Evolutionary conservation across 2,329 filamentous ascomycete species (phyloP).

Genomic region (Sclerotinia trifoliorum): DNA sequence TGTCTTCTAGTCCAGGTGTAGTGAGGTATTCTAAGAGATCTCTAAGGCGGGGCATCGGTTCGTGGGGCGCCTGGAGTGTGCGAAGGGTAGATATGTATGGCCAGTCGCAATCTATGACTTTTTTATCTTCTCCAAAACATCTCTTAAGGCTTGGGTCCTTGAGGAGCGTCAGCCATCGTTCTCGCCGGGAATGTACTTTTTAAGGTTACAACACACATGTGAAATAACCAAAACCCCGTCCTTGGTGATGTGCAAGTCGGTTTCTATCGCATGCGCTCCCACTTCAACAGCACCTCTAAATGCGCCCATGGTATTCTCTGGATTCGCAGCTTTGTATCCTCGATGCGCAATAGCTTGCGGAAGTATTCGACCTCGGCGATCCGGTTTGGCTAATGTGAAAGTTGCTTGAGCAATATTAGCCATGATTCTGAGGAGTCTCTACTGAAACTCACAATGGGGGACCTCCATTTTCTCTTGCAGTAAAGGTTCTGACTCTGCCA

Average conservation of each 20-base stretch:
- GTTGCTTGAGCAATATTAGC: slow-evolving; percentile 30
- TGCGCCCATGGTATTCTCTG: slow-evolving; percentile 83
- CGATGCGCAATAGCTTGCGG: slow-evolving; percentile 77
- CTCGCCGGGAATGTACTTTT: slow-evolving; percentile 11
- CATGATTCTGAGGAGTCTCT: not conserved
- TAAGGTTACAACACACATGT: slow-evolving; percentile 54
- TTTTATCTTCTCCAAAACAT: slow-evolving; percentile 74
- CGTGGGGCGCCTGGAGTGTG: slow-evolving; percentile 65
- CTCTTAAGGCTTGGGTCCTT: slow-evolving; percentile 75
- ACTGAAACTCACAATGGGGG: slow-evolving; percentile 17
- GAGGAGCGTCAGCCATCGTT: slow-evolving; percentile 16
- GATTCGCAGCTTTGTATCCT: slow-evolving; percentile 72
- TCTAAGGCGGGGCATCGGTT: slow-evolving; percentile 68
- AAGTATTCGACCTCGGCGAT: slow-evolving; percentile 30
- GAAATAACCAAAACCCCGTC: slow-evolving; percentile 84
- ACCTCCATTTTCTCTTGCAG: slow-evolving; percentile 22
- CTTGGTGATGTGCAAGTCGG: slow-evolving; percentile 78
- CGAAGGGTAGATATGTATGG: slow-evolving; percentile 65
- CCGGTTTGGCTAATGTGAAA: slow-evolving; percentile 33
- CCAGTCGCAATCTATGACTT: slow-evolving; percentile 76
- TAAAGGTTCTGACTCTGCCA: slow-evolving; percentile 21
- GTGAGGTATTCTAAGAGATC: slow-evolving; percentile 75
- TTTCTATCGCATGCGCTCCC: slow-evolving; percentile 81
- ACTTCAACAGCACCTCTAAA: slow-evolving; percentile 72
- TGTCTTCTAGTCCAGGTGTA: slow-evolving; percentile 59